Percentiles rank a stretch among this genome's conserved stretches.
Evolutionary conservation across 1,284 basidiomycete genomes (phyloP).

Genomic region (Sporisorium reilianum): DNA sequence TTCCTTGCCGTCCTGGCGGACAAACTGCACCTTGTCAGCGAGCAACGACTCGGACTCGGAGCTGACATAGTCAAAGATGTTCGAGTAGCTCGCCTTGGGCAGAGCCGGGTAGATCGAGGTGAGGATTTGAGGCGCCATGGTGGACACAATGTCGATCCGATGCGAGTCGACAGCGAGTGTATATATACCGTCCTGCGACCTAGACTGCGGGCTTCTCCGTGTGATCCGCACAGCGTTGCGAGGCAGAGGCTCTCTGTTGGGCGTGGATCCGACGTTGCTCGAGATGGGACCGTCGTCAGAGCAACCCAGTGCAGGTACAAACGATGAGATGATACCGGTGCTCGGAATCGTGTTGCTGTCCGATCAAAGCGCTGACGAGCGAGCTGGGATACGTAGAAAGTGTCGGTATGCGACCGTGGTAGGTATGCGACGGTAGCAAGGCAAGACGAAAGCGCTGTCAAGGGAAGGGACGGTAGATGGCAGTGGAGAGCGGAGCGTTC

Average conservation of each 20-base stretch:
- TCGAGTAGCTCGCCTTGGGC: constrained; percentile 50
- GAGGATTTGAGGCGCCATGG: constrained; percentile 48
- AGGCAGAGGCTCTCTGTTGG: background rate
- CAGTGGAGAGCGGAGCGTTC: background rate
- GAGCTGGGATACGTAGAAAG: background rate
- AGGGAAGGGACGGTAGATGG: background rate
- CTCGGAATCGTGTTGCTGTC: background rate
- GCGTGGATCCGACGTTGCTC: background rate
- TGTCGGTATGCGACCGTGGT: background rate
- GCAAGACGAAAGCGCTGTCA: background rate
- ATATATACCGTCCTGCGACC: background rate
- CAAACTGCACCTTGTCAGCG: constrained; percentile 50
- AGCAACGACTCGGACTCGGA: constrained; percentile 42
- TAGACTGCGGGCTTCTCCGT: background rate
- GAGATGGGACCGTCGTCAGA: background rate
- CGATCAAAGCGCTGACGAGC: background rate
- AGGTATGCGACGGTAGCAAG: no score
- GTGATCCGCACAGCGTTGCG: background rate
- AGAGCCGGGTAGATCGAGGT: constrained; percentile 52
- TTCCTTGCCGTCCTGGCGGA: constrained; percentile 48
- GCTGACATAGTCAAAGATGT: constrained; percentile 57
- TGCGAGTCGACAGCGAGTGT: background rate
- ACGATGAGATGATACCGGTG: background rate
- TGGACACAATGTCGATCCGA: background rate
- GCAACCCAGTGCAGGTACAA: background rate